Percentiles rank a stretch among this genome's conserved stretches.
These are phyloP conservation scores for Endothia cerciana DNA, from an alignment of 2,329 filamentous ascomycete genomes.

Conservation along the genomic window DNA sequence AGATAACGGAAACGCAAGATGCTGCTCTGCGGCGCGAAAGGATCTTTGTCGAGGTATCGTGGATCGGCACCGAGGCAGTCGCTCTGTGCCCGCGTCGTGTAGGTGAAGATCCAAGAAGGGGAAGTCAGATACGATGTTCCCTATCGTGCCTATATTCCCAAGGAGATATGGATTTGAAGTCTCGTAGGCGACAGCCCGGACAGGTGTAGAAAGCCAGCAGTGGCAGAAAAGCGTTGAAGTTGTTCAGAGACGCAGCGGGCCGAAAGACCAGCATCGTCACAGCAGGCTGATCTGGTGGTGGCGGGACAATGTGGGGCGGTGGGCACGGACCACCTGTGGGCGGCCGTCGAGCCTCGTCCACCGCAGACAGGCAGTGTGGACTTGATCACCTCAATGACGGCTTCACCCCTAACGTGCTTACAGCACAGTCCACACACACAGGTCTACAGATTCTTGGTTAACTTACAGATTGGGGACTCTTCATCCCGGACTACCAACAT, in stretches of 20 bases:
- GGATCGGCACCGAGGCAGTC: not conserved
- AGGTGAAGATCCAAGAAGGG: not conserved
- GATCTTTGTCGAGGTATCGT: constrained; percentile 1
- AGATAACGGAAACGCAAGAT: constrained; percentile 23
- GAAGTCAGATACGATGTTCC: not conserved
- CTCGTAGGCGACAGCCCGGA: constrained; percentile 2
- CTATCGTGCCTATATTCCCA: constrained; percentile 4
- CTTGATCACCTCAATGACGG: too few species aligned
- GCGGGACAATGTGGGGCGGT: constrained; percentile 4
- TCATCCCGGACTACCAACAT: too few species aligned
- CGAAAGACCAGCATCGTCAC: constrained; percentile 10
- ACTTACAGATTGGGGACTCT: too few species aligned
- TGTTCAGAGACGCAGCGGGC: not conserved
- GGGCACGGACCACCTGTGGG: constrained; percentile 7
- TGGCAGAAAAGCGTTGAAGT: constrained; percentile 1
- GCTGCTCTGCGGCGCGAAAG: not conserved
- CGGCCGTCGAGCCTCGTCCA: too few species aligned
- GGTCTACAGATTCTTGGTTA: too few species aligned
- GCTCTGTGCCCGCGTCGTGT: not conserved
- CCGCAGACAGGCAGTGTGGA: too few species aligned
- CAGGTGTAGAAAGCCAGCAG: not conserved
- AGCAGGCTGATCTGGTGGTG: not conserved
- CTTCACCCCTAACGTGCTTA: too few species aligned
- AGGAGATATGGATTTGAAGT: not conserved
- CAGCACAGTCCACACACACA: too few species aligned